These are phyloP conservation scores for Diversispora epigaea DNA, from an alignment of 192 early-diverging fungal species.

Conservation along the genomic window DNA sequence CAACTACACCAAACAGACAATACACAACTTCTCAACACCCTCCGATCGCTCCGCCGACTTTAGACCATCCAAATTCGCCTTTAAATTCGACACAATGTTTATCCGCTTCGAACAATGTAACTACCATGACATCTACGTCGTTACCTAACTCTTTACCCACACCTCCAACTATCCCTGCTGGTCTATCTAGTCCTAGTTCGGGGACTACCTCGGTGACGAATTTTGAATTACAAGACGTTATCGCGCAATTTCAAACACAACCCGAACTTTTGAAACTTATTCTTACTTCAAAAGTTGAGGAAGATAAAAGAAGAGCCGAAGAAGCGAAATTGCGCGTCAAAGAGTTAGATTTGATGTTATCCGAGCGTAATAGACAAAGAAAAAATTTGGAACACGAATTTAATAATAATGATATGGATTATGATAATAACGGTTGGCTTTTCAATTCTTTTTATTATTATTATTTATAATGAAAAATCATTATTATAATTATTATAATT, in stretches of 20 bases:
- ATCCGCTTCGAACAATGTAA: background rate
- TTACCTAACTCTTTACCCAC: conserved; percentile 12
- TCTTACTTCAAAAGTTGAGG: conserved; percentile 54
- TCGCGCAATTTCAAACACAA: conserved; percentile 46
- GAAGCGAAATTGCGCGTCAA: conserved; percentile 53
- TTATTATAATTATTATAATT: too few species aligned
- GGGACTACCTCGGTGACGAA: conserved; percentile 34
- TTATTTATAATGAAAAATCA: background rate
- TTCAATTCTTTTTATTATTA: background rate
- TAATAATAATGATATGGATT: conserved; percentile 19
- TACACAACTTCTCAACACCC: background rate
- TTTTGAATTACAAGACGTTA: conserved; percentile 51
- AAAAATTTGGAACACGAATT: conserved; percentile 6
- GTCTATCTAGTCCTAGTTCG: background rate
- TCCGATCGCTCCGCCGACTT: background rate
- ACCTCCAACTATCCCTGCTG: background rate
- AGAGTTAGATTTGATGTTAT: conserved; percentile 49
- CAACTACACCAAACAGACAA: background rate
- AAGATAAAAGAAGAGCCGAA: conserved; percentile 56
- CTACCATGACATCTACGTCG: background rate
- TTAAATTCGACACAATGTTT: conserved; percentile 6
- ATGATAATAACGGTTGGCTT: background rate
- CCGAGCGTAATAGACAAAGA: conserved; percentile 33
- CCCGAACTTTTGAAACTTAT: conserved; percentile 58
- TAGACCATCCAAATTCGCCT: background rate